Evolutionary conservation across 371 early-diverging fungal species (phyloP), one percentile per base, ranked within the genome.

Genomic region (Polyrhizophydium stewartii): DNA sequence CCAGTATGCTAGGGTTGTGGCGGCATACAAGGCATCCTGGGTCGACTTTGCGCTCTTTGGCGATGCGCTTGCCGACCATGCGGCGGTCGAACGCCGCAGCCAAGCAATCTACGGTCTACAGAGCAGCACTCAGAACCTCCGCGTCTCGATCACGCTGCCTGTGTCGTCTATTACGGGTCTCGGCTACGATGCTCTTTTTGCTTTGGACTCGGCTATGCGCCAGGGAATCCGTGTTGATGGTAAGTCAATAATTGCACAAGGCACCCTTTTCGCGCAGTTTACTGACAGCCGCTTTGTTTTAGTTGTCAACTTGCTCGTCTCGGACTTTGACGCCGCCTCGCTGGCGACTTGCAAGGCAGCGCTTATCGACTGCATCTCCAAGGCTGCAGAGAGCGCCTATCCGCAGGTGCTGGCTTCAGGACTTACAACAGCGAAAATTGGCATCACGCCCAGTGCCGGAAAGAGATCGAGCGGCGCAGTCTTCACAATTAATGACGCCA

Each of bases 371-470:
- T 65, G 61, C 30, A 61, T 61, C 32, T 61, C 61, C 57, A 7
- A 3, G 6, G 49, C 49, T 7, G 43, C 28, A 2, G 9, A 60
- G 27, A 55, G 55, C 1, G 51, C 65, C 9, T 46, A 60, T 40
- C 0, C 6, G 24, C 65, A 65, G 31, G 56, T 45, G 19, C 49
- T 46, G 19, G 25, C 60, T 22, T 43, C 45, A 3, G 58, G 59
- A n/a, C 38, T 59, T 27, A 25, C 38, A 2, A 21, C 38, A 50
- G 60, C 60, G 19, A 52, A 55, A 22, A 60, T 76, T 56, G 77
- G 74, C 41, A 63, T 76, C 25, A 68, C 68, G 24, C 69, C 77
- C 35, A 76, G 73, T 73, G 73, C 73, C 56, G 77, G 77, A 19
- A 47, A 50, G 25, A 76, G 73, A 53, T 72, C 71, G 28, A 69